Conservation (phyloP, 2,329 filamentous ascomycete species). For the Pyricularia pennisetigena region DNA sequence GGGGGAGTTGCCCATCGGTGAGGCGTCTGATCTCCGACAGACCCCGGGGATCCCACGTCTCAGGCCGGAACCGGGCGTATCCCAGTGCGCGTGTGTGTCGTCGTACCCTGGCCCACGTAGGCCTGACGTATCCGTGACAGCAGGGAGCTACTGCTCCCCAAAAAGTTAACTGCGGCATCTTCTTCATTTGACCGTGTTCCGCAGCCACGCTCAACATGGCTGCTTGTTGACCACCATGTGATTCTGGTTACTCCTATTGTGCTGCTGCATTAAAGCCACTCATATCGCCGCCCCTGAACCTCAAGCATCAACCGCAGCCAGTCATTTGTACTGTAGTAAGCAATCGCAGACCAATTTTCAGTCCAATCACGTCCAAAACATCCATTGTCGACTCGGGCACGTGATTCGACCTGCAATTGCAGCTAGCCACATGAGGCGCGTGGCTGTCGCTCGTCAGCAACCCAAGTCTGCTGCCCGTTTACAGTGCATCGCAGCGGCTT, state of each 20-base stretch:
- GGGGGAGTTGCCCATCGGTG: neutral
- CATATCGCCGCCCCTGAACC: neutral
- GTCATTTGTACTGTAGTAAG: neutral
- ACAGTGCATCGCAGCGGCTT: neutral
- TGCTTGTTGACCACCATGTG: neutral
- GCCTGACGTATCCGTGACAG: neutral
- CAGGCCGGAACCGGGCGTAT: neutral
- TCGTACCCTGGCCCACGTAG: neutral
- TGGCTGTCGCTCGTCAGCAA: neutral
- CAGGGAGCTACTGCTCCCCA: neutral
- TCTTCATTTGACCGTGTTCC: neutral
- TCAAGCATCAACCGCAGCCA: neutral
- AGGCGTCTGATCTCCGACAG: conserved; percentile 1
- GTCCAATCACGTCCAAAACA: too few relatives aligned
- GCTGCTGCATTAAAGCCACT: neutral
- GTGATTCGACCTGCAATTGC: neutral
- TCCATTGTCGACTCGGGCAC: neutral
- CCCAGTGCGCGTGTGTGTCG: neutral
- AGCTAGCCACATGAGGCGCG: neutral
- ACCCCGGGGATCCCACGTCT: neutral
- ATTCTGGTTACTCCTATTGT: neutral
- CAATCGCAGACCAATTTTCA: too few relatives aligned
- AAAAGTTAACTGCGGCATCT: neutral
- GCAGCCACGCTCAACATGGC: neutral
- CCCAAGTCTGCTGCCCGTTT: neutral